phyloP scores from a whole-genome alignment of 306 rosid species.

The Senna tora region DNA sequence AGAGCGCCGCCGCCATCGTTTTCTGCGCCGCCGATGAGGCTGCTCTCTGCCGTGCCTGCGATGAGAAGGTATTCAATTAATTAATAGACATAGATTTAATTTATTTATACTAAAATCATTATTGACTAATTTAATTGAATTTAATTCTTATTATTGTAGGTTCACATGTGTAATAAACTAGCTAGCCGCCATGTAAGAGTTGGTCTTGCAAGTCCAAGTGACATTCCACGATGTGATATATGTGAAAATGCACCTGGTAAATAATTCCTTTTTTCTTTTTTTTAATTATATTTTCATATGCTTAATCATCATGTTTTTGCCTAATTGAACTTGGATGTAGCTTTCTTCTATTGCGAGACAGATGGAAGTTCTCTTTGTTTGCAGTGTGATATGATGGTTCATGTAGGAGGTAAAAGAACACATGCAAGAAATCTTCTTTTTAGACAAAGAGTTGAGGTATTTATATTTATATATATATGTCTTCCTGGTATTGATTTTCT shows the following conservation, averaged over 20 bases:
- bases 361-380: constrained; percentile 83
- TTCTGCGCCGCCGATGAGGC: constrained; percentile 99
- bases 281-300: neutral
- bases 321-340: constrained; percentile 49
- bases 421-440: constrained; percentile 80
- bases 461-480: no score
- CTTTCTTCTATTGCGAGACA: constrained; percentile 85
- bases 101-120: no score
- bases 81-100: no score
- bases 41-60: constrained; percentile 92
- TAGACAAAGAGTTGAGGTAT: constrained; percentile 87
- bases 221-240: constrained; percentile 74
- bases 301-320: constrained; percentile 31
- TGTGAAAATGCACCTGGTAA: constrained; percentile 95
- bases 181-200: constrained; percentile 87
- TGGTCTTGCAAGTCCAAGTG: constrained; percentile 82
- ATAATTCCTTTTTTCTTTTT: neutral
- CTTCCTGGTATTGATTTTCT: constrained; percentile 18
- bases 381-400: constrained; percentile 83
- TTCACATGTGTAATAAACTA: constrained; percentile 85
- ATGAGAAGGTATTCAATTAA: no score
- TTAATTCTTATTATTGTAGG: no score
- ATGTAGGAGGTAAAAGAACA: constrained; percentile 84
- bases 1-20: constrained; percentile 89
- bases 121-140: no score